These are phyloP conservation scores for Ceratobasidium sp. DNA, from an alignment of 1,284 basidiomycete genomes.

Conservation along the genomic window DNA sequence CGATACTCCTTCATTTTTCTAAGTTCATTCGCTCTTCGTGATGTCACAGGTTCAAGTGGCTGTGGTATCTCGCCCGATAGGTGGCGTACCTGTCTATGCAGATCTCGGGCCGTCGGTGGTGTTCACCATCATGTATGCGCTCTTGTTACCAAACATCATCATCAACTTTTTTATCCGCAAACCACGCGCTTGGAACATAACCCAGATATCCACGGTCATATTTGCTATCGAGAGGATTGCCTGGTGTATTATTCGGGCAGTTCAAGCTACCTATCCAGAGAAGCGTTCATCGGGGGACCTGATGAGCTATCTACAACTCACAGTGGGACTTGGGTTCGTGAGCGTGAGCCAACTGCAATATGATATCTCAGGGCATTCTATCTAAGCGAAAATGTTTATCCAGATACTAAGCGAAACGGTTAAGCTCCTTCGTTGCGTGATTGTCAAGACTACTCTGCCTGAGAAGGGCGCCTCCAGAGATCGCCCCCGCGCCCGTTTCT, in stretches of 20 bases:
- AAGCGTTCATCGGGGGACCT: conserved; percentile 7
- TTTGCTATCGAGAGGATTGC: conserved; percentile 29
- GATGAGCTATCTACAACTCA: conserved; percentile 26
- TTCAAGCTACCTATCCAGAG: conserved; percentile 27
- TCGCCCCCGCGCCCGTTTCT: neutral
- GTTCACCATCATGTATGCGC: conserved; percentile 50
- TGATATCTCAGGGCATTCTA: neutral
- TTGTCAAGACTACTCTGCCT: conserved; percentile 23
- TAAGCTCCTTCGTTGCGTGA: conserved; percentile 7
- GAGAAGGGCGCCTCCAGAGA: conserved; percentile 24
- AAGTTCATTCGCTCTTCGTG: neutral
- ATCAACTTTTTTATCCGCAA: conserved; percentile 48
- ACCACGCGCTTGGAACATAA: conserved; percentile 32
- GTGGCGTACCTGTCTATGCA: conserved; percentile 48
- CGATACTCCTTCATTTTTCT: neutral
- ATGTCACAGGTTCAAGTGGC: neutral
- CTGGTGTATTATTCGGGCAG: conserved; percentile 31
- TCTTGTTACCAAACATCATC: conserved; percentile 50
- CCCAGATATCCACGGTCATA: conserved; percentile 15
- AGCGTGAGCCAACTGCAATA: neutral
- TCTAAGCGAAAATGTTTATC: neutral
- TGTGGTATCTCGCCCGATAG: conserved; percentile 49
- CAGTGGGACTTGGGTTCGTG: conserved; percentile 29
- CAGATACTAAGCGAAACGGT: conserved; percentile 20
- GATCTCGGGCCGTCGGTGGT: conserved; percentile 53